Percentiles rank a stretch among this genome's conserved stretches.
phyloP scores from a whole-genome alignment of 192 early-diverging fungal genomes.

The Chytriomyces sp. region DNA sequence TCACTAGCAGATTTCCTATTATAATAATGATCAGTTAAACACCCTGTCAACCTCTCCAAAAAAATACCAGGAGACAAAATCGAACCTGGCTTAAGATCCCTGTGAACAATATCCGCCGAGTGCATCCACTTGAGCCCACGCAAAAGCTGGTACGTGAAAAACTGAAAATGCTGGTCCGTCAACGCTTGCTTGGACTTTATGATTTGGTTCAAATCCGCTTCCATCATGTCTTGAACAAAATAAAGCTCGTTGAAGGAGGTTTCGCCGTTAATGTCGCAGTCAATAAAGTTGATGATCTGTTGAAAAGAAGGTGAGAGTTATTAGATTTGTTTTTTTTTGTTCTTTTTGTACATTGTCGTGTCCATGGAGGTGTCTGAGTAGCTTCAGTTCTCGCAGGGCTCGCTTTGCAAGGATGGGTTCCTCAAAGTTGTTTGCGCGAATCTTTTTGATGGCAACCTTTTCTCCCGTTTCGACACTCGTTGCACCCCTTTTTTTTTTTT shows the following conservation, averaged over 20 bases:
- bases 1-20: constrained; percentile 85
- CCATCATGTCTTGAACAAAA: constrained; percentile 80
- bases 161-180: constrained; percentile 88
- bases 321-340: background rate
- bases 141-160: constrained; percentile 88
- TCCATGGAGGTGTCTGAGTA: constrained; percentile 89
- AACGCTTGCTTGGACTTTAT: constrained; percentile 80
- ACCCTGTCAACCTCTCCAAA: constrained; percentile 14
- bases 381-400: constrained; percentile 89
- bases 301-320: background rate
- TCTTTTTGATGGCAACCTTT: constrained; percentile 94
- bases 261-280: constrained; percentile 72
- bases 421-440: constrained; percentile 77
- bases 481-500: constrained; percentile 69
- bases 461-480: constrained; percentile 78
- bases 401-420: constrained; percentile 87
- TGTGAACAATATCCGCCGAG: constrained; percentile 90
- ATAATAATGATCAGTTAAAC: background rate
- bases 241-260: constrained; percentile 60
- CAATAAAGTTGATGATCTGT: constrained; percentile 64
- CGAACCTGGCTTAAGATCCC: constrained; percentile 91
- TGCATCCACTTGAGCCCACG: constrained; percentile 93
- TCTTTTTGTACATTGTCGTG: constrained; percentile 77
- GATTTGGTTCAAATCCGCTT: constrained; percentile 89
- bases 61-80: constrained; percentile 39